Conservation (phyloP, 179 eudicot genomes). For the Vitellaria paradoxa region DNA sequence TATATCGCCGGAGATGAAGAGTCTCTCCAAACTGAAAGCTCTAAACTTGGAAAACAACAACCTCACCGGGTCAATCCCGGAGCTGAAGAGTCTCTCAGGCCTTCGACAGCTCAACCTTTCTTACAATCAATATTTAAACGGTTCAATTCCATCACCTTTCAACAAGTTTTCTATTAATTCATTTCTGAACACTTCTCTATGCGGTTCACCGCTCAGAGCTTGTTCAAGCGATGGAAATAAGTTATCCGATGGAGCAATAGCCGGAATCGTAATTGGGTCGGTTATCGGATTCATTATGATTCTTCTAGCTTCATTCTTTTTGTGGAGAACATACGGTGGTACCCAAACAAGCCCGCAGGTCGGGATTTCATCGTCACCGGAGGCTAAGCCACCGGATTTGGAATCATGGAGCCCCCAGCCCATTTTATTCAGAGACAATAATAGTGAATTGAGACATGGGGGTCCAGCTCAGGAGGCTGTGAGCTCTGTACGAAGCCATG, state of each 20-base stretch:
- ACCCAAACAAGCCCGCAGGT: background rate
- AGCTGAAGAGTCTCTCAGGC: slow-evolving; percentile 24
- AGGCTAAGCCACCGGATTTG: slow-evolving; percentile 4
- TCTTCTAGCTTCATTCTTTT: slow-evolving; percentile 25
- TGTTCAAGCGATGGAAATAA: slow-evolving; percentile 31
- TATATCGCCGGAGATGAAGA: slow-evolving; percentile 31
- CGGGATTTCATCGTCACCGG: slow-evolving; percentile 3
- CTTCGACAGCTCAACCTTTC: slow-evolving; percentile 56
- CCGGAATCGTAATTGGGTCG: slow-evolving; percentile 57
- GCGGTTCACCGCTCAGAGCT: slow-evolving; percentile 51
- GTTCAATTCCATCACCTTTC: slow-evolving; percentile 51
- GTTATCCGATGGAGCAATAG: slow-evolving; percentile 57
- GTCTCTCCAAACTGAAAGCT: slow-evolving; percentile 34
- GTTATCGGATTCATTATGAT: slow-evolving; percentile 33
- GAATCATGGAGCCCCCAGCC: slow-evolving; percentile 15
- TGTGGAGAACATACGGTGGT: slow-evolving; percentile 35
- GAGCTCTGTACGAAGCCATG: background rate
- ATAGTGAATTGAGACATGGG: background rate
- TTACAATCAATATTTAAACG: slow-evolving; percentile 46
- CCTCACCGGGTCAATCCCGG: slow-evolving; percentile 55
- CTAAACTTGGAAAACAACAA: slow-evolving; percentile 50
- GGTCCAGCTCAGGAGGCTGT: background rate
- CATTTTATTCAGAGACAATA: background rate
- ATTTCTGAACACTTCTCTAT: slow-evolving; percentile 46
- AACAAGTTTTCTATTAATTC: slow-evolving; percentile 25